Base-by-base conservation (phyloP, 2,329 filamentous ascomycete genomes). In the Emydomyces testavorans region DNA sequence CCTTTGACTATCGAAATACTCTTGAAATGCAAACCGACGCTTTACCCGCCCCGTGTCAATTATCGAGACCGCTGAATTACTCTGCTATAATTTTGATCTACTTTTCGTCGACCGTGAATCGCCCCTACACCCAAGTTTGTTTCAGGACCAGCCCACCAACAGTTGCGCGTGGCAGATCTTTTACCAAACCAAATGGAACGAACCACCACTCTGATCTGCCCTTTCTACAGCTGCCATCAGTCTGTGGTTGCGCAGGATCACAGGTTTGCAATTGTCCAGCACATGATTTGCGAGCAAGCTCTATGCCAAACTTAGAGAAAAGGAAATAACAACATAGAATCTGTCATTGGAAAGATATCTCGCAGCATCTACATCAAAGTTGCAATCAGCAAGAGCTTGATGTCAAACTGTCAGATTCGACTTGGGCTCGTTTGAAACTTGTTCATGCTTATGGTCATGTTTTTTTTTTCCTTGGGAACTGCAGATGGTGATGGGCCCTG, bases 131-230 rank as follows among this genome's bases (percentile, higher is more conserved):
- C 54, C 52, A 1, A 45, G 32, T 5, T 43, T 50, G 8, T 23
- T 37, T 11, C 18, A 16, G 4, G 82, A 79, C 0, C 81, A 79
- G 63, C 88, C 82, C 21, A 80, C 78, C 54, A 74, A 67, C 34
- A 86, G 66, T 65, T 87, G 83, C 15, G 83, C 74, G 44, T 79
- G 73, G 59, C 83, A 87, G 23, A 76, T 77, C 34, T 80, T n/a
- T n/a, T 71, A 63, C 87, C 83, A 59, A 86, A 71, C 32, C 82
- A 65, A 0, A 77, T 80, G 58, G 84, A 83, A 29, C 86, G 63
- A 58, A 79, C 85, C 0, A 78, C 79, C 1, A 83, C 83, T n/a
- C 63, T 88, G 83, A 55, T 85, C 83, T 1, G 88, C 82, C 0
- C 83, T 87, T 6, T 63, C 59, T 3, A 83, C 83, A 0, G 83